Evolutionary conservation across 345 rosid genomes (phyloP).

Genomic region (Rhodamnia rubescens): DNA sequence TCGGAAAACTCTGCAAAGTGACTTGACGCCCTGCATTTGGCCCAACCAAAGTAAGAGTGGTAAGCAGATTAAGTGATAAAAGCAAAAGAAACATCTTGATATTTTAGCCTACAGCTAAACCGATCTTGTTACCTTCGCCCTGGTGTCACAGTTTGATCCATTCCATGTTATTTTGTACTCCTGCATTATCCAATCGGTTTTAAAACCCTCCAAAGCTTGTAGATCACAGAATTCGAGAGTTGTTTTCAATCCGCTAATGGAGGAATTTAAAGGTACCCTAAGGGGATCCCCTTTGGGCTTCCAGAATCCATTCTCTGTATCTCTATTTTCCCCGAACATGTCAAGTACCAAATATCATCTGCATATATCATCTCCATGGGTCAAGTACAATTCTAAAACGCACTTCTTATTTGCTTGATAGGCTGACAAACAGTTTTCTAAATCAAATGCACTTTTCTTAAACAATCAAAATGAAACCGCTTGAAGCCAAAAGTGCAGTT

Average conservation of each 20-base stretch:
- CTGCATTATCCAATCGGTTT: conserved; percentile 1
- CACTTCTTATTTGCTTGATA: background rate
- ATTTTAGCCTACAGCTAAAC: background rate
- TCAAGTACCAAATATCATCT: background rate
- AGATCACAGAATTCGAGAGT: background rate
- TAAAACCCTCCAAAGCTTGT: background rate
- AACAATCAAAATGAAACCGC: background rate
- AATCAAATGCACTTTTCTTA: background rate
- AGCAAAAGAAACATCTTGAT: background rate
- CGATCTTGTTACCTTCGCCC: background rate
- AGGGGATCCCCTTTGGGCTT: background rate
- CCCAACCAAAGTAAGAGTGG: background rate
- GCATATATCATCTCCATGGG: background rate
- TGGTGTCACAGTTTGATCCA: background rate
- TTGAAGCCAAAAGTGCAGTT: background rate
- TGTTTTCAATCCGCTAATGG: conserved; percentile 5
- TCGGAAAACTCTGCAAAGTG: conserved; percentile 1
- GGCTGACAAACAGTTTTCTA: background rate
- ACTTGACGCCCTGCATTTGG: background rate
- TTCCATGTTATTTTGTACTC: background rate
- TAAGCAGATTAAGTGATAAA: background rate
- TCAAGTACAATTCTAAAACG: background rate
- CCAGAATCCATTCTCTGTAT: background rate
- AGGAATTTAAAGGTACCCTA: background rate
- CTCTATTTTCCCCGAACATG: background rate